These are phyloP conservation scores for Trichoderma endophyticum DNA, from an alignment of 2,329 filamentous ascomycete genomes.

Conservation along the genomic window DNA sequence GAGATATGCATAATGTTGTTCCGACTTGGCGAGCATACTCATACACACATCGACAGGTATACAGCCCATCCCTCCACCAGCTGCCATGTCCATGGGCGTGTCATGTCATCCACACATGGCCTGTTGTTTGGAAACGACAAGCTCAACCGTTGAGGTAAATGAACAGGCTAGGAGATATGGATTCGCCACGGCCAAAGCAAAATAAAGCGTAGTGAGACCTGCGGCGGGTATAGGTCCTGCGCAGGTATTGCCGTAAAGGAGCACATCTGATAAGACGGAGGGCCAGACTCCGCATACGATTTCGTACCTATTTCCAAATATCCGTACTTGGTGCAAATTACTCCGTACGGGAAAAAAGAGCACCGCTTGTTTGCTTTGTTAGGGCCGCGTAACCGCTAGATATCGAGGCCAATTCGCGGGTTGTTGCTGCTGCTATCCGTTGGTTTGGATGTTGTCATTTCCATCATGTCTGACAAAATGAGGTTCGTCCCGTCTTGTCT, in stretches of 20 bases:
- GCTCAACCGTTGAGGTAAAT: neutral
- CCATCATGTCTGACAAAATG: neutral
- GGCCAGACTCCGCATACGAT: neutral
- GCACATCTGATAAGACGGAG: neutral
- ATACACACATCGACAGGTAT: neutral
- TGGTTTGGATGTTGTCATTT: neutral
- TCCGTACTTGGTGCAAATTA: neutral
- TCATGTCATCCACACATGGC: neutral
- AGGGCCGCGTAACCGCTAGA: neutral
- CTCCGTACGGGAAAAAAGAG: neutral
- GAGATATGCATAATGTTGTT: conserved; percentile 16
- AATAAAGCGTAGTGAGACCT: neutral
- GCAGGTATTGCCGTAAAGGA: neutral
- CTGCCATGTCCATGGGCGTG: neutral
- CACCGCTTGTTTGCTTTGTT: neutral
- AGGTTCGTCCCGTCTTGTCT: neutral
- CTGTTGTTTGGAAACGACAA: neutral
- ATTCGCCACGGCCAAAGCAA: neutral
- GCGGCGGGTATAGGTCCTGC: neutral
- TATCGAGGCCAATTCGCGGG: neutral
- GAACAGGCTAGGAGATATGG: neutral
- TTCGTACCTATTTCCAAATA: neutral
- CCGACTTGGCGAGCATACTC: conserved; percentile 2
- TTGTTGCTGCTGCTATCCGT: neutral
- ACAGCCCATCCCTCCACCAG: neutral